Conservation (phyloP, 176 grass and related monocot genomes). For the Musa itinerans region DNA sequence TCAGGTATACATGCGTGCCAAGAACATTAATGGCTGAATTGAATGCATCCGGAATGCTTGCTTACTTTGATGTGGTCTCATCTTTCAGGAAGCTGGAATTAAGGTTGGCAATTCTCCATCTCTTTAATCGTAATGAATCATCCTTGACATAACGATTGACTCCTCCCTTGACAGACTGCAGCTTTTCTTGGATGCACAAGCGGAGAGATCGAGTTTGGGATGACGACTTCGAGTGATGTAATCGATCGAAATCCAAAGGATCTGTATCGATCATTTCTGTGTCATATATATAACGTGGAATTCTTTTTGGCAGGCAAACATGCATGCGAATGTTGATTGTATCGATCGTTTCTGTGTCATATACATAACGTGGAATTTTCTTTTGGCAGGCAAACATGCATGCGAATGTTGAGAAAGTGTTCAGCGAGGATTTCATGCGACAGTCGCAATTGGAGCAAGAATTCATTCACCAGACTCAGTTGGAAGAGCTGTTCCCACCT, state of each 20-base stretch:
- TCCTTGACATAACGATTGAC: background rate
- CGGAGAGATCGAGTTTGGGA: slow-evolving; percentile 14
- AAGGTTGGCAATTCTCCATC: background rate
- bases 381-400: slow-evolving; percentile 40
- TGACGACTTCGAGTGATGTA: background rate
- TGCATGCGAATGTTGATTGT: slow-evolving; percentile 34
- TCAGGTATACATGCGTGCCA: slow-evolving; percentile 26
- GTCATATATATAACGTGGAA: background rate
- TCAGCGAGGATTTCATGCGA: background rate
- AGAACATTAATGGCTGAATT: too few species aligned
- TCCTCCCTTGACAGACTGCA: background rate
- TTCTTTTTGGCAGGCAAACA: slow-evolving; percentile 29
- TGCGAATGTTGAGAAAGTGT: slow-evolving; percentile 26
- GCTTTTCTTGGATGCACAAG: slow-evolving; percentile 2
- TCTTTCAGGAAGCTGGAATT: slow-evolving; percentile 19
- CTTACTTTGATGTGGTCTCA: background rate
- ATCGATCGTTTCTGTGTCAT: background rate
- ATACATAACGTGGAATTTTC: background rate
- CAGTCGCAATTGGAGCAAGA: background rate
- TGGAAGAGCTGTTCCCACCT: background rate
- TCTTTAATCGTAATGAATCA: background rate
- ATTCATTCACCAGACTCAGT: background rate
- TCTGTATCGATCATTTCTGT: background rate
- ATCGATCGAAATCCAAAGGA: background rate
- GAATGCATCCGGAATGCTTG: too few species aligned